phyloP scores from a whole-genome alignment of 2,329 filamentous ascomycete genomes.

The Zopfia rhizophila region DNA sequence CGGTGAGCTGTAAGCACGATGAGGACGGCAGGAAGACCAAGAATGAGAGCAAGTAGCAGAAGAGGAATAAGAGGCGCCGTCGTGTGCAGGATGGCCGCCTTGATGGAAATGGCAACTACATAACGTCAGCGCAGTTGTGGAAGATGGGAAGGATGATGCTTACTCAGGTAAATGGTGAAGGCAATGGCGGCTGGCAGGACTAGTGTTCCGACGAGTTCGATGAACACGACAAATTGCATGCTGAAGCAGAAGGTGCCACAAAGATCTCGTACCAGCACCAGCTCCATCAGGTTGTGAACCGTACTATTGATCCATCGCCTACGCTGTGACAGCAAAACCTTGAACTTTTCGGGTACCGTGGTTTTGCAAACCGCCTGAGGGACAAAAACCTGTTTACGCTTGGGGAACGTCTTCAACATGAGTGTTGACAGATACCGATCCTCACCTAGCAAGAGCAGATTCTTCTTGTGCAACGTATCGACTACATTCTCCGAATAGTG shows the following conservation, averaged over 20 bases:
- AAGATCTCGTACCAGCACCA: constrained; percentile 92
- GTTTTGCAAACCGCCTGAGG: constrained; percentile 99
- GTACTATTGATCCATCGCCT: constrained; percentile 99
- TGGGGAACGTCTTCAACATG: constrained; percentile 98
- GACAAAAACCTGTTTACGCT: constrained; percentile 98
- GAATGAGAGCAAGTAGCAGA: constrained; percentile 86
- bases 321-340: constrained; percentile 90
- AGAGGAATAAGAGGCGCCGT: constrained; percentile 86
- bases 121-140: constrained; percentile 36
- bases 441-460: constrained; percentile 88
- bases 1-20: constrained; percentile 95
- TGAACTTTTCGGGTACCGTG: constrained; percentile 92
- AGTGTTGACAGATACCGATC: constrained; percentile 96
- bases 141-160: constrained; percentile 53
- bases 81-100: constrained; percentile 65
- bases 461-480: constrained; percentile 98
- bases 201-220: constrained; percentile 93
- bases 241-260: constrained; percentile 99
- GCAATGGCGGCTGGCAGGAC: constrained; percentile 95
- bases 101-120: constrained; percentile 85
- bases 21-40: constrained; percentile 90
- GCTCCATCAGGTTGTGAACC: constrained; percentile 97
- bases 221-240: constrained; percentile 98
- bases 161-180: constrained; percentile 96
- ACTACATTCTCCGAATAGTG: constrained; percentile 99